Base-by-base conservation (phyloP, 2,329 filamentous ascomycete species). In the Hypomyces perniciosus region DNA sequence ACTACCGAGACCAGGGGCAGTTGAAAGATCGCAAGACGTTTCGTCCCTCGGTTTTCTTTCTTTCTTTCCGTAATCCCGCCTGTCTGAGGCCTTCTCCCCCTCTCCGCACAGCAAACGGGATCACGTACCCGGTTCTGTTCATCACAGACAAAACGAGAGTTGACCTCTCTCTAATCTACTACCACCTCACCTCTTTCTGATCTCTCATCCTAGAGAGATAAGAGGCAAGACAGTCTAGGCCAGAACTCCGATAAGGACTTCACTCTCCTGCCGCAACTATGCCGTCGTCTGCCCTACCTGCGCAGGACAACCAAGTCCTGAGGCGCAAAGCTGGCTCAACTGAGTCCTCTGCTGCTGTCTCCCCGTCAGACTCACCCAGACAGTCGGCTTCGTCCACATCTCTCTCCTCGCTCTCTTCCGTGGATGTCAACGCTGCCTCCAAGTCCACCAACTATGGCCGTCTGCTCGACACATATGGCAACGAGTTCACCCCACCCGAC, bases 381-480 rank as follows among this genome's bases (percentile, higher is more conserved):
- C 73, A 64, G 29, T 85, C 82, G 20, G 75, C 91, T 43, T 97
- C 93, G 6, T 88, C 88, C 37, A 96, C 92, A 4, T 97, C 93
- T 4, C 80, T 97, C 56, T 96, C 92, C 8, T 97, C 93, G 28
- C 78, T 97, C 67, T 85, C 82, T 51, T 91, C 88, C 8, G 80
- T 78, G 50, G 75, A 78, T 59, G 64, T 66, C 31, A 65, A 67
- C 57, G 73, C 73, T 60, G 59, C 61, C 60, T 48, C 62, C 59
- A 67, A 71, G 57, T n/a, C 33, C 33, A 48, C 63, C 49, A 57
- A 59, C 59, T 84, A 80, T 60, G 82, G 81, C 62, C 82, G 84
- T 68, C 81, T 99, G 60, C 64, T 93, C 57, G 91, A 99, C 74
- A 92, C 90, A 9, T 93, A 95, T 69, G 93, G 93, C 72, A 96